Evolutionary conservation across 23 red algal genomes (phyloP).

Genomic region (Gracilaria gracilis): DNA sequence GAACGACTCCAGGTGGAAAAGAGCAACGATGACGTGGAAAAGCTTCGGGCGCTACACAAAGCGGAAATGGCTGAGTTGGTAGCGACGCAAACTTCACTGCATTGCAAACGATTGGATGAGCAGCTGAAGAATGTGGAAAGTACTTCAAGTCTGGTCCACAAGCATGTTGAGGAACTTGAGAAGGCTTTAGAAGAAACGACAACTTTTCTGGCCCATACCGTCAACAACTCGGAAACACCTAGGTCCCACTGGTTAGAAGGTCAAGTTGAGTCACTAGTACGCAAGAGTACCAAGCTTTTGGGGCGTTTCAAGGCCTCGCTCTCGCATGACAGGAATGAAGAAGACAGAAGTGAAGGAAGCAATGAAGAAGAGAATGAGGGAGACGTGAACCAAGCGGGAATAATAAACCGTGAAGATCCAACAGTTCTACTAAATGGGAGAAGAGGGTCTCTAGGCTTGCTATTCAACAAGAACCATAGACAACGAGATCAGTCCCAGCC

Average conservation of each 20-base stretch:
- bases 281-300: not conserved
- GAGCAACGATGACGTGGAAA: not conserved
- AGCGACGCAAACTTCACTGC: not conserved
- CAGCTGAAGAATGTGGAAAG: not conserved
- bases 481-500: not conserved
- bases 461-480: not conserved
- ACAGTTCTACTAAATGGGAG: not conserved
- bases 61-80: conserved; percentile 4
- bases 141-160: not conserved
- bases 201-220: not conserved
- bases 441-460: not conserved
- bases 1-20: not conserved
- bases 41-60: not conserved
- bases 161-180: not conserved
- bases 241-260: not conserved
- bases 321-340: not conserved
- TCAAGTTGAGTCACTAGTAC: not conserved
- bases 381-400: not conserved
- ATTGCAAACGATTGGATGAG: not conserved
- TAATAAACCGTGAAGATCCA: not conserved
- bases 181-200: not conserved
- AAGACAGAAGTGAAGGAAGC: not conserved
- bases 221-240: not conserved
- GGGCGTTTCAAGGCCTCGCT: not conserved
- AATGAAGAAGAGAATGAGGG: not conserved